phyloP scores from a whole-genome alignment of 140 eudicot genomes.

The Anethum foeniculum region DNA sequence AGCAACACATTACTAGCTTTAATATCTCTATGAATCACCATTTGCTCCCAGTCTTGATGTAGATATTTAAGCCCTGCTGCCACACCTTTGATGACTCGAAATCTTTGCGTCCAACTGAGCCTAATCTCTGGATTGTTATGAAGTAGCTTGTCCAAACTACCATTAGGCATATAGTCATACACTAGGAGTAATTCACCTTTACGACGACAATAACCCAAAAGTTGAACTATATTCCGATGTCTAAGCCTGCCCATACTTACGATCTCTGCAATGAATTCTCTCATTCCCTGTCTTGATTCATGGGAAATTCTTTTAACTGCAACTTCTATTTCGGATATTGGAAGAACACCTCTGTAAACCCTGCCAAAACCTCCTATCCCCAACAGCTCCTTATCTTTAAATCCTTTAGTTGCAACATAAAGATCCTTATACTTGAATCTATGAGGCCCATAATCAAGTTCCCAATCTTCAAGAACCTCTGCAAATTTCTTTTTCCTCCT shows the following conservation, averaged over 20 bases:
- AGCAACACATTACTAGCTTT: slow-evolving; percentile 26
- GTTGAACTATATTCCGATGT: slow-evolving; percentile 30
- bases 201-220: slow-evolving; percentile 27
- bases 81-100: slow-evolving; percentile 24
- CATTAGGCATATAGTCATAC: slow-evolving; percentile 31
- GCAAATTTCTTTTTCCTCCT: slow-evolving; percentile 4
- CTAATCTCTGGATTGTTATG: neutral
- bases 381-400: neutral
- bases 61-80: slow-evolving; percentile 24
- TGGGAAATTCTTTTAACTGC: slow-evolving; percentile 24
- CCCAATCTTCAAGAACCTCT: slow-evolving; percentile 9
- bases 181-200: slow-evolving; percentile 24
- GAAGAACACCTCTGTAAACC: slow-evolving; percentile 25
- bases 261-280: slow-evolving; percentile 29
- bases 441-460: slow-evolving; percentile 35
- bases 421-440: slow-evolving; percentile 32
- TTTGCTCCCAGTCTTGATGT: slow-evolving; percentile 26
- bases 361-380: slow-evolving; percentile 28
- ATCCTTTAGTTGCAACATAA: neutral
- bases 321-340: slow-evolving; percentile 10
- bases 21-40: slow-evolving; percentile 22
- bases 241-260: slow-evolving; percentile 23
- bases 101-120: slow-evolving; percentile 20
- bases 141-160: slow-evolving; percentile 28
- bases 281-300: slow-evolving; percentile 31